Conservation (phyloP, 2,329 filamentous ascomycete genomes). For the Nothopassalora personata region DNA sequence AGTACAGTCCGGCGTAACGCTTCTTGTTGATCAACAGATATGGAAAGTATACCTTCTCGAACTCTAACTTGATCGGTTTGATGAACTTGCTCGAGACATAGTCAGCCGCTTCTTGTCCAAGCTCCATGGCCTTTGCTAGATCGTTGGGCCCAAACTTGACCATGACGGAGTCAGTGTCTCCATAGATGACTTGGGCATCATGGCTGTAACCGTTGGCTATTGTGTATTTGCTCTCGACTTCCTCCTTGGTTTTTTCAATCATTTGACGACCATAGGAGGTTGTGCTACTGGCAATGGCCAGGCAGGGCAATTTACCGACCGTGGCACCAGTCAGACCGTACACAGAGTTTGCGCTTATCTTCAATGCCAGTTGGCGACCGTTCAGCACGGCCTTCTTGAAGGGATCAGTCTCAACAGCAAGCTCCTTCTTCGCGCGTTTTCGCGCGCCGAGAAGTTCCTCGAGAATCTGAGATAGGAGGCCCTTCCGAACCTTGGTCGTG, state of each 20-base stretch:
- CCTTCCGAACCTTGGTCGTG: slow-evolving; percentile 82
- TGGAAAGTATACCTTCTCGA: slow-evolving; percentile 98
- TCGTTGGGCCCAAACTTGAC: slow-evolving; percentile 94
- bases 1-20: slow-evolving; percentile 94
- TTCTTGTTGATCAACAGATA: slow-evolving; percentile 99
- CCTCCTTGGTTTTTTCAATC: slow-evolving; percentile 97
- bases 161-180: slow-evolving; percentile 99
- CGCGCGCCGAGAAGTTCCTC: slow-evolving; percentile 86
- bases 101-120: slow-evolving; percentile 86
- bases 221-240: slow-evolving; percentile 83
- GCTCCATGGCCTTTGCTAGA: slow-evolving; percentile 80
- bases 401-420: slow-evolving; percentile 81
- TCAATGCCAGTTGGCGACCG: slow-evolving; percentile 91
- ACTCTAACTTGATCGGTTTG: slow-evolving; percentile 97
- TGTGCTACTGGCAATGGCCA: slow-evolving; percentile 92
- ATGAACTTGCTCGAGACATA: slow-evolving; percentile 89
- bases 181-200: slow-evolving; percentile 95
- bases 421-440: slow-evolving; percentile 89
- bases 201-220: slow-evolving; percentile 92
- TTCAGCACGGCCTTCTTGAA: slow-evolving; percentile 98
- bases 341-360: slow-evolving; percentile 95
- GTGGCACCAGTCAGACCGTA: slow-evolving; percentile 97
- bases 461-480: slow-evolving; percentile 87
- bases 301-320: slow-evolving; percentile 88
- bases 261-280: slow-evolving; percentile 96